These are phyloP conservation scores for Lactarius tabidus DNA, from an alignment of 768 basidiomycete species.

Conservation along the genomic window DNA sequence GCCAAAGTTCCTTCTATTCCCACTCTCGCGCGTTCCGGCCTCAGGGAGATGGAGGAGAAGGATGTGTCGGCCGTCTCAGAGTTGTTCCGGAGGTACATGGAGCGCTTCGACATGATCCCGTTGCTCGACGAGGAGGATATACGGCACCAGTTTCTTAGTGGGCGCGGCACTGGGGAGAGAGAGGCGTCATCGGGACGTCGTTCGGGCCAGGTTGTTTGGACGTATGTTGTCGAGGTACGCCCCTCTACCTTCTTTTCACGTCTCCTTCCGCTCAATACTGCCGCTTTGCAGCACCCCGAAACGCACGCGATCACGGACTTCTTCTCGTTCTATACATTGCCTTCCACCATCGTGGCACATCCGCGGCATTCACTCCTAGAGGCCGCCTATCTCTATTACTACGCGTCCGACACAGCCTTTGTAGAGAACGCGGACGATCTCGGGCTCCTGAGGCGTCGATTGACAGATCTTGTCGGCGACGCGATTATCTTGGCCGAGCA, in stretches of 20 bases:
- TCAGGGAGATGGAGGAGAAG: slow-evolving; percentile 83
- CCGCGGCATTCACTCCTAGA: slow-evolving; percentile 70
- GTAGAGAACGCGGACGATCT: slow-evolving; percentile 57
- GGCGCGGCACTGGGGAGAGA: slow-evolving; percentile 56
- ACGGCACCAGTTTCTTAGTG: slow-evolving; percentile 84
- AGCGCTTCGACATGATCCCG: slow-evolving; percentile 80
- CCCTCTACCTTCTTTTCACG: slow-evolving; percentile 31
- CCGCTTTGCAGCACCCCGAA: slow-evolving; percentile 65
- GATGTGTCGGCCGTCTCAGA: slow-evolving; percentile 70
- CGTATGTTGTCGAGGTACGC: slow-evolving; percentile 89
- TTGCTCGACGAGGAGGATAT: slow-evolving; percentile 73
- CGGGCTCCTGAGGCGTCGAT: slow-evolving; percentile 58
- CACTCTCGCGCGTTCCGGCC: slow-evolving; percentile 45
- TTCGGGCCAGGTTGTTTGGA: slow-evolving; percentile 87
- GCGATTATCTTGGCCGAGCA: slow-evolving; percentile 76
- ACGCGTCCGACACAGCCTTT: slow-evolving; percentile 78
- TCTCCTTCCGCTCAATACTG: slow-evolving; percentile 6
- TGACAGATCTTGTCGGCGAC: slow-evolving; percentile 72
- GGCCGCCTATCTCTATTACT: slow-evolving; percentile 95
- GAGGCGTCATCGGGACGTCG: slow-evolving; percentile 49
- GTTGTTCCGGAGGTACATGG: slow-evolving; percentile 74
- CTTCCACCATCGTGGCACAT: slow-evolving; percentile 85
- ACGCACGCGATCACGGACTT: slow-evolving; percentile 89
- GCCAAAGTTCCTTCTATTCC: slow-evolving; percentile 60
- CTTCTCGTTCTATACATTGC: slow-evolving; percentile 95